Evolutionary conservation across 805 yeast species (phyloP).

Genomic region (Komagataella mondaviorum): DNA sequence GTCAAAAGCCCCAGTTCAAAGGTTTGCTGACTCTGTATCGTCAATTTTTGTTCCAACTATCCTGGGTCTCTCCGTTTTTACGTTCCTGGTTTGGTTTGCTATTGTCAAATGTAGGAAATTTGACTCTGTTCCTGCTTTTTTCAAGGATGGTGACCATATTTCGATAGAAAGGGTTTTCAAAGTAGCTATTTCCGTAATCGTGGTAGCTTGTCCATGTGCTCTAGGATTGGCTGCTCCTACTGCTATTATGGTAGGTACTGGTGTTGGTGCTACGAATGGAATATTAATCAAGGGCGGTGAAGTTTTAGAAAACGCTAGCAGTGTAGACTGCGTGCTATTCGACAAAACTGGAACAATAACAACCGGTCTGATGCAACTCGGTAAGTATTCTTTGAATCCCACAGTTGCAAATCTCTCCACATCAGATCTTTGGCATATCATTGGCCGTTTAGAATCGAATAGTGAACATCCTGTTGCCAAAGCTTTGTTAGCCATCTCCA

Average conservation of each 20-base stretch:
- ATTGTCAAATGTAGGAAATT: conserved; percentile 16
- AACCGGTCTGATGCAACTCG: conserved; percentile 55
- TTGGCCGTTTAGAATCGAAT: conserved; percentile 46
- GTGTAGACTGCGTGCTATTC: conserved; percentile 56
- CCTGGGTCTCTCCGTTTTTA: conserved; percentile 41
- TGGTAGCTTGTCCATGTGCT: conserved; percentile 98
- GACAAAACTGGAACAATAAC: conserved; percentile 97
- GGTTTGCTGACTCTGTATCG: conserved; percentile 76
- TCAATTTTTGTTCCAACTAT: conserved; percentile 76
- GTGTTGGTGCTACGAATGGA: conserved; percentile 85
- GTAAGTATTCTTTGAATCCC: neutral
- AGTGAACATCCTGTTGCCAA: conserved; percentile 86
- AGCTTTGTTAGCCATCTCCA: conserved; percentile 32
- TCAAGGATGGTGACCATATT: conserved; percentile 6
- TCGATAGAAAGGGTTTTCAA: conserved; percentile 27
- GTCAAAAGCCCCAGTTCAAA: conserved; percentile 80
- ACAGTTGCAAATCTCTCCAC: neutral
- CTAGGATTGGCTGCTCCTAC: conserved; percentile 96
- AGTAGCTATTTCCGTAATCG: conserved; percentile 81
- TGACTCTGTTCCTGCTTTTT: conserved; percentile 12
- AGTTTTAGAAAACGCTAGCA: conserved; percentile 60
- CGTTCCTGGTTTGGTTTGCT: conserved; percentile 53
- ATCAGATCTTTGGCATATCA: conserved; percentile 30
- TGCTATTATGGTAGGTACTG: conserved; percentile 98
- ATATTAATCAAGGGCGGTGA: conserved; percentile 91